These are phyloP conservation scores for Coemansia sp. DNA, from an alignment of 192 early-diverging fungal genomes.

Conservation along the genomic window DNA sequence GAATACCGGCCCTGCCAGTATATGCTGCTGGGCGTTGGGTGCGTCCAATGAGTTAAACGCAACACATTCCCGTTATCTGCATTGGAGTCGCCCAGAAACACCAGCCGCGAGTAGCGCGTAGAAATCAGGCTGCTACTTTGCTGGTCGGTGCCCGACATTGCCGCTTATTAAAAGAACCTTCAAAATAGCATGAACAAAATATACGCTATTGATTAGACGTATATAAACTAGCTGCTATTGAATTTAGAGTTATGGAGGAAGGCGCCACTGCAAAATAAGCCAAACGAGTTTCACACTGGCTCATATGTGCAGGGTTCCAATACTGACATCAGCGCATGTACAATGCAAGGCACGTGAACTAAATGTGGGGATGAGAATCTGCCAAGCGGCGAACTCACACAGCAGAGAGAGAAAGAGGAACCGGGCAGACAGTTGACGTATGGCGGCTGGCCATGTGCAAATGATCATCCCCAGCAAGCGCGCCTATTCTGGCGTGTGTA, in stretches of 20 bases:
- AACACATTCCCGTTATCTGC: constrained; percentile 48
- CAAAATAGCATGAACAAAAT: not conserved
- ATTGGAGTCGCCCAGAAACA: constrained; percentile 52
- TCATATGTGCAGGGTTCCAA: not conserved
- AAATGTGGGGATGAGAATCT: constrained; percentile 7
- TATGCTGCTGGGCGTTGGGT: constrained; percentile 20
- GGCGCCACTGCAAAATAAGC: not conserved
- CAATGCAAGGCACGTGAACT: constrained; percentile 4
- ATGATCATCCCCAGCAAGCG: not conserved
- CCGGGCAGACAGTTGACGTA: not conserved
- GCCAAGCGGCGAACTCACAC: too few relatives aligned
- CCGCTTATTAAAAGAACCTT: not conserved
- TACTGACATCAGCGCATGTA: not conserved
- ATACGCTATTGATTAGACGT: not conserved
- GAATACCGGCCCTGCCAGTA: constrained; percentile 48
- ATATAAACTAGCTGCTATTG: not conserved
- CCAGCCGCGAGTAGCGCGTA: constrained; percentile 20
- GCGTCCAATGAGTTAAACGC: constrained; percentile 26
- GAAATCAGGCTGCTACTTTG: not conserved
- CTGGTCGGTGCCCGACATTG: not conserved
- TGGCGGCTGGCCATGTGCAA: not conserved
- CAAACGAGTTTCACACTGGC: not conserved
- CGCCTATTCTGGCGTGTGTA: too few relatives aligned
- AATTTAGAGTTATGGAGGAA: not conserved
- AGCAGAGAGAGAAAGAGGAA: too few relatives aligned